A percentile compares a stretch with the other conserved stretches of the same genome.
These are phyloP conservation scores for Penicillium sp. DNA, from an alignment of 2,329 filamentous ascomycete genomes.

Conservation along the genomic window DNA sequence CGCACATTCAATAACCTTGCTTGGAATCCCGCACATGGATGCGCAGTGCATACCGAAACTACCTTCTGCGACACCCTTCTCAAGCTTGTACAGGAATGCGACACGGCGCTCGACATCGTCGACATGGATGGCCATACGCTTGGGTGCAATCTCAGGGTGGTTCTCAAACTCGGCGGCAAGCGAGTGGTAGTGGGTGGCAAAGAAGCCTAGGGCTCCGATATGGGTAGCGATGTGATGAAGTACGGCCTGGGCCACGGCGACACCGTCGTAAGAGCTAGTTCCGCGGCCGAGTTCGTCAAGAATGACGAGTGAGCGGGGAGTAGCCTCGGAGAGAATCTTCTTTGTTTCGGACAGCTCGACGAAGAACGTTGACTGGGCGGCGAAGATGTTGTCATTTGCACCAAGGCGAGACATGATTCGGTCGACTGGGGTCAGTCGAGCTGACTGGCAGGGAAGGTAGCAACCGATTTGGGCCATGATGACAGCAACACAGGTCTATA, in stretches of 20 bases:
- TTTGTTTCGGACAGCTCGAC: constrained; percentile 96
- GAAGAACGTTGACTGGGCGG: constrained; percentile 96
- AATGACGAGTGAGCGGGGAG: constrained; percentile 89
- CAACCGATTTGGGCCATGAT: constrained; percentile 98
- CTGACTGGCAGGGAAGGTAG: constrained; percentile 79
- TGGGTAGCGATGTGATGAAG: constrained; percentile 94
- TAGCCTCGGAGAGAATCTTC: constrained; percentile 94
- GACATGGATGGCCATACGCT: constrained; percentile 92
- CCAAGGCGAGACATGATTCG: constrained; percentile 98
- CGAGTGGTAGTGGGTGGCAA: constrained; percentile 96
- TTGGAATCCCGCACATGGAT: constrained; percentile 92
- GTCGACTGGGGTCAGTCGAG: constrained; percentile 83
- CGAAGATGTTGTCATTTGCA: constrained; percentile 98
- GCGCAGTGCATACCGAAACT: constrained; percentile 99
- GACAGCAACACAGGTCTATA: constrained; percentile 83
- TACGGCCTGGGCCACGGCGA: constrained; percentile 93
- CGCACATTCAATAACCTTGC: constrained; percentile 76
- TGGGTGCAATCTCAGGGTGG: constrained; percentile 82
- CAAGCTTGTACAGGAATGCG: constrained; percentile 94
- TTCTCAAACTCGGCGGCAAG: constrained; percentile 84
- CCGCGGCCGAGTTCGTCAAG: constrained; percentile 94
- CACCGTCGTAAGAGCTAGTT: constrained; percentile 92
- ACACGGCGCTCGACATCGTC: constrained; percentile 80
- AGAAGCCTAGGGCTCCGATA: constrained; percentile 91
- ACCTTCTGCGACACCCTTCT: constrained; percentile 89